Conservation (phyloP, 768 basidiomycete species). For the Rossbeevera mucosa region DNA sequence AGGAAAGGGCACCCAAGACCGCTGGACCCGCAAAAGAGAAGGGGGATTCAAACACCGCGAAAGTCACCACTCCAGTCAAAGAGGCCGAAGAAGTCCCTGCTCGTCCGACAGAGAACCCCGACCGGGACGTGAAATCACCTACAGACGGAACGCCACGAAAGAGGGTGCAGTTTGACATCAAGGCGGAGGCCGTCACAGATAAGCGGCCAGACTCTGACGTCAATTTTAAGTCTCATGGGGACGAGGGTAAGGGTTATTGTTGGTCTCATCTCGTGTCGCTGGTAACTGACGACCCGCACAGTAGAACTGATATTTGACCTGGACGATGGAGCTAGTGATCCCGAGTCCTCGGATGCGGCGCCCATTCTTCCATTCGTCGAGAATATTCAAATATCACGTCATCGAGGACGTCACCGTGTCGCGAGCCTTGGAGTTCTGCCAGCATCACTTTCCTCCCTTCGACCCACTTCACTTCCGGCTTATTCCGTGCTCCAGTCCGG, state of each 20-base stretch:
- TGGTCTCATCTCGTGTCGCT: not conserved
- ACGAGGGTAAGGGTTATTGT: conserved; percentile 41
- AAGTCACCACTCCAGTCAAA: conserved; percentile 6
- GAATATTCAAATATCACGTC: conserved; percentile 21
- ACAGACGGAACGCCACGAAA: conserved; percentile 39
- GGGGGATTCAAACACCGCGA: conserved; percentile 11
- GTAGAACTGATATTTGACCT: conserved; percentile 71
- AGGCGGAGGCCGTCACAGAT: conserved; percentile 51
- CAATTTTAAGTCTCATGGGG: conserved; percentile 31
- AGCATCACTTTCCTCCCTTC: conserved; percentile 53
- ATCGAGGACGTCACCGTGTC: conserved; percentile 25
- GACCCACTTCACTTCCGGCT: conserved; percentile 65
- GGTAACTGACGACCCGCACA: conserved; percentile 21
- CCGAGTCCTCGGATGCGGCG: conserved; percentile 30
- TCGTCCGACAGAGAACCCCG: conserved; percentile 17
- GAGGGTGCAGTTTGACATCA: conserved; percentile 70
- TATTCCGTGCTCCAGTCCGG: conserved; percentile 51
- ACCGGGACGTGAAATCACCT: conserved; percentile 23
- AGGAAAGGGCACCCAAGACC: conserved; percentile 9
- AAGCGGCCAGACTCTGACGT: conserved; percentile 34
- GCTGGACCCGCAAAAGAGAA: conserved; percentile 9
- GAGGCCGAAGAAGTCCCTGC: conserved; percentile 6
- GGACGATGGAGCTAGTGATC: conserved; percentile 47
- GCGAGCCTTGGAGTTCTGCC: conserved; percentile 42
- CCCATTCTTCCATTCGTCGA: conserved; percentile 36